Evolutionary conservation across 2,329 filamentous ascomycete species (phyloP), one percentile per base, ranked within the genome.

Genomic region (Chrysoporthe deuterocubensis): DNA sequence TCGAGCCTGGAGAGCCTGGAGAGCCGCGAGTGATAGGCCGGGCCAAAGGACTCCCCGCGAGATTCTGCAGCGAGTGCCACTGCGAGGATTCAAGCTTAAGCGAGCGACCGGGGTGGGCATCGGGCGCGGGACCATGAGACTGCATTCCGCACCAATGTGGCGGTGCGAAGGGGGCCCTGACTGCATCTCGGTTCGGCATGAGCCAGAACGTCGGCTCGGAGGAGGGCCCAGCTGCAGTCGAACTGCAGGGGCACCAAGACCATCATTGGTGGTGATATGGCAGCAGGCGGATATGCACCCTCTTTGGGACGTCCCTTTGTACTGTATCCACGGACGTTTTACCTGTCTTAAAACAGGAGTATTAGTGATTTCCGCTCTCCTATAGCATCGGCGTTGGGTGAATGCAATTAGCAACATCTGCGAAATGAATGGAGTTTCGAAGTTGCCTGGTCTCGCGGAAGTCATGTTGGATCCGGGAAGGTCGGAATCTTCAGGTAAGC

Each of bases 341-440:
- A n/a, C 54, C 54, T 57, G 34, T 57, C 34, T 3, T 37, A 2
- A 26, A 32, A 52, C 7, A 40, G 34, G 7, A 18, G 16, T 18
- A 6, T 14, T n/a, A 8, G 18, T 40, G 34, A 40, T 57, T 4
- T n/a, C 34, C 16, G 32, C 54, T 40, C 6, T 57, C 9, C 34
- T 57, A 13, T 57, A 57, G 54, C 54, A 57, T n/a, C 34, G 32
- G 34, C 54, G 54, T 37, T 57, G 34, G 54, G 54, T 32, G 54
- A 57, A 57, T n/a, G 32, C 34, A 40, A 34, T 57, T 9, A 32
- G 40, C 32, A 18, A 40, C 4, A 57, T 9, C n/a, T 40, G 54
- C 54, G 34, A 40, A 26, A 40, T 40, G 54, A 40, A n/a, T 37
- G 7, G 32, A 40, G 40, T 3, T 40, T 57, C 14, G 40, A 16